Conservation (phyloP, 257 asterid species). For the Echium plantagineum region DNA sequence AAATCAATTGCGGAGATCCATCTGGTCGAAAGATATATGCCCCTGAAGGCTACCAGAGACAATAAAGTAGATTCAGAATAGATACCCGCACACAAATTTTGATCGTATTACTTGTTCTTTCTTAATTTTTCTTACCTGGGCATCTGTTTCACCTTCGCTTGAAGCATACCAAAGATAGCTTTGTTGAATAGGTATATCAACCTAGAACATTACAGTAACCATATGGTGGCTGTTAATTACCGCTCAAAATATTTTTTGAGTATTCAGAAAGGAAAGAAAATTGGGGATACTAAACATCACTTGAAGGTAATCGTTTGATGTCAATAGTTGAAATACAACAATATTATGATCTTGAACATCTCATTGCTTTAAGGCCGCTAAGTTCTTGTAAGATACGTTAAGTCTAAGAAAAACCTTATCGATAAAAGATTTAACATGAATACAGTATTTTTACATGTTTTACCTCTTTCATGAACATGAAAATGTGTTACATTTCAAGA, state of each 20-base stretch:
- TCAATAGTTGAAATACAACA: no score
- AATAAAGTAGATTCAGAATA: slow-evolving; percentile 11
- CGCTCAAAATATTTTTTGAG: not conserved
- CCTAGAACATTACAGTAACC: slow-evolving; percentile 26
- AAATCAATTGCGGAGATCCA: slow-evolving; percentile 44
- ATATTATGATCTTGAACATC: no score
- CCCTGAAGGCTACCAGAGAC: slow-evolving; percentile 49
- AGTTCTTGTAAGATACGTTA: no score
- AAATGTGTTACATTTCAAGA: no score
- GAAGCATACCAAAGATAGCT: slow-evolving; percentile 75
- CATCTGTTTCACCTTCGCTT: slow-evolving; percentile 40
- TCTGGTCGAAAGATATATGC: slow-evolving; percentile 84
- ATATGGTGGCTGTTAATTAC: not conserved
- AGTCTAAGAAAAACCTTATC: no score
- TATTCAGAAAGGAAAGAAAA: no score
- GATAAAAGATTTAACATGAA: no score
- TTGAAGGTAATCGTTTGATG: no score
- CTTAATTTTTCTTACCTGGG: slow-evolving; percentile 33
- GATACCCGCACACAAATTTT: slow-evolving; percentile 1
- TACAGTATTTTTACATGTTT: no score
- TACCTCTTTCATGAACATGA: no score
- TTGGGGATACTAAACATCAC: no score
- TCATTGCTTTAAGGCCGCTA: no score
- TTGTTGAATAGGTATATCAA: slow-evolving; percentile 73
- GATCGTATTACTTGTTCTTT: not conserved